Base-by-base conservation (phyloP, 2,329 filamentous ascomycete species). In the Cryphonectria radicalis region DNA sequence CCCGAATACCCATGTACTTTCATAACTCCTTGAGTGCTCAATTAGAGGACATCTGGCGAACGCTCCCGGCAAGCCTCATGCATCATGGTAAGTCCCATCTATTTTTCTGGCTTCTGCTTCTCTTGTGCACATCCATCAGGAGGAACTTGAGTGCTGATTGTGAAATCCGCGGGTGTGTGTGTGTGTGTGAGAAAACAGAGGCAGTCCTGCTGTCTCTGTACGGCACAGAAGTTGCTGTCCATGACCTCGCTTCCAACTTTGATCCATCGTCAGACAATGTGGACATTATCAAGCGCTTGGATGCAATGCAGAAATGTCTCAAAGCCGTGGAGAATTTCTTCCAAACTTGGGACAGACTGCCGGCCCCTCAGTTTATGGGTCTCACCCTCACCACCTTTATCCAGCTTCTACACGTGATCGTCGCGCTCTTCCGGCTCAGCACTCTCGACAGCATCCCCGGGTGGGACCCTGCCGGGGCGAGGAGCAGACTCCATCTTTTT, bases 391-490 rank as follows among this genome's bases (percentile, higher is more conserved):
- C 72, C 37, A 74, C 77, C 64, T 81, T 79, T 74, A 77, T 77
- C n/a, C 78, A 81, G 70, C 76, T 82, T 50, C 76, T 77, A 10
- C 78, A 79, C 59, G 79, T 76, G 69, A 73, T 80, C 10, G 76
- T 81, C 28, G 72, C 78, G 6, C 76, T 83, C 8, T 78, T 79
- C 71, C 77, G 75, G 25, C 75, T 83, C 25, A 76, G 77, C 17
- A 74, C 78, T 4, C 68, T 80, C 10, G 79, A 83, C 62, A 81
- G 83, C 63, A 60, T 69, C 10, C 78, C 81, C 1, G 75, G 77
- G 0, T 84, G 82, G 81, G 81, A 83, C 75, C 77, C 81, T 1
- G 73, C 74, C 13, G 77, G 76, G 22, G 77, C 80, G 6, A 75
- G 77, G 17, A 73, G 74, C 57, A 76, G 76, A 6, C 67, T 83